Percentiles rank a stretch among this genome's conserved stretches.
Conservation (phyloP, 768 basidiomycete genomes). For the Kwoniella dejecticola region DNA sequence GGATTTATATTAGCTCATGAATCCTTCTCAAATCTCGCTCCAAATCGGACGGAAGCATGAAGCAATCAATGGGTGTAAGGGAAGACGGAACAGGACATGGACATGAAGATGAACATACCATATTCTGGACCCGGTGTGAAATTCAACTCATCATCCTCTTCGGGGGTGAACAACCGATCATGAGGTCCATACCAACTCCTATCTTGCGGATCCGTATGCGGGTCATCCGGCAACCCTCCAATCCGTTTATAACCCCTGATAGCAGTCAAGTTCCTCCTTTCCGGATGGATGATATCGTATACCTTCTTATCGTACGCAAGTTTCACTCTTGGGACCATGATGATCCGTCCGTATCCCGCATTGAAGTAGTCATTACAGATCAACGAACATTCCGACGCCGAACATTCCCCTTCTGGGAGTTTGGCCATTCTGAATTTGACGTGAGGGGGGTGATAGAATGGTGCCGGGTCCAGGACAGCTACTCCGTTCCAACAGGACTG, state of each 20-base stretch:
- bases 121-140: constrained; percentile 81
- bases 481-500: constrained; percentile 99
- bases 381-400: constrained; percentile 90
- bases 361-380: constrained; percentile 99
- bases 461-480: constrained; percentile 90
- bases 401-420: constrained; percentile 85
- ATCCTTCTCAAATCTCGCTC: no score
- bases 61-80: no score
- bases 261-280: constrained; percentile 86
- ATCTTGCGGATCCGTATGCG: constrained; percentile 94
- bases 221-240: constrained; percentile 97
- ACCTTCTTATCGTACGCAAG: constrained; percentile 95
- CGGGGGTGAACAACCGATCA: constrained; percentile 85
- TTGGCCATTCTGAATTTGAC: constrained; percentile 95
- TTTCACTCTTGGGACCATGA: constrained; percentile 97
- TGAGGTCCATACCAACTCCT: constrained; percentile 97
- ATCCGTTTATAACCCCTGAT: constrained; percentile 90
- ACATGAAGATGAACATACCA: constrained; percentile 61
- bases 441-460: constrained; percentile 87
- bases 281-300: constrained; percentile 90
- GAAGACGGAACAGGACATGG: no score
- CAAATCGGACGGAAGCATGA: not conserved
- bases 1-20: not conserved
- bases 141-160: constrained; percentile 74
- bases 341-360: constrained; percentile 89